A percentile compares a stretch with the other conserved stretches of the same genome.
Evolutionary conservation across 805 yeast species (phyloP).

Genomic region (Saccharomycopsis fermentans): DNA sequence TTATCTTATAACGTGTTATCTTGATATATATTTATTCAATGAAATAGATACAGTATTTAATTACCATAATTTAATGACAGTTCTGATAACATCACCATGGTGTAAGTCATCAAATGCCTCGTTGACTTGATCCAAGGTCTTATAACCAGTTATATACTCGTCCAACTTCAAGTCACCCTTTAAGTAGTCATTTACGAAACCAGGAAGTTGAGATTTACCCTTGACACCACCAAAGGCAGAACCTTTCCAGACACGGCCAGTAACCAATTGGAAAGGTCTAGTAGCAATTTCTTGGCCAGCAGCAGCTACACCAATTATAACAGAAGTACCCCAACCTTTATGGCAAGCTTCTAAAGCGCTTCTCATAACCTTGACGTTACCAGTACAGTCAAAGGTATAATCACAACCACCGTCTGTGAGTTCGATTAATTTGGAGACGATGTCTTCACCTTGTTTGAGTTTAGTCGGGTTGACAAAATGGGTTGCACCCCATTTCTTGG

Average conservation of each 20-base stretch:
- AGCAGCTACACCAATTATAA: slow-evolving; percentile 96
- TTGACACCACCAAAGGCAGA: slow-evolving; percentile 99
- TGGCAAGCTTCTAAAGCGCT: slow-evolving; percentile 94
- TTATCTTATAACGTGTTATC: too few relatives aligned
- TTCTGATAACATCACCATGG: slow-evolving; percentile 86
- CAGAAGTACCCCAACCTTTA: slow-evolving; percentile 97
- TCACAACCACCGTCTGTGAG: slow-evolving; percentile 97
- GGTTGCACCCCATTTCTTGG: slow-evolving; percentile 85
- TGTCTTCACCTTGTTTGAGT: slow-evolving; percentile 59
- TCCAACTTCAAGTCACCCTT: slow-evolving; percentile 78
- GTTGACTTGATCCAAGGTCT: slow-evolving; percentile 67
- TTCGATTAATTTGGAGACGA: slow-evolving; percentile 75
- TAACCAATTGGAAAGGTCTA: slow-evolving; percentile 97
- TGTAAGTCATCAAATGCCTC: slow-evolving; percentile 92
- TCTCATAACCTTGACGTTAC: slow-evolving; percentile 93
- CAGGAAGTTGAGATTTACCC: slow-evolving; percentile 93
- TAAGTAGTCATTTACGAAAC: slow-evolving; percentile 76
- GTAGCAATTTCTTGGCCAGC: slow-evolving; percentile 96
- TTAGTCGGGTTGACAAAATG: slow-evolving; percentile 77
- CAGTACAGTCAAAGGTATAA: slow-evolving; percentile 95
- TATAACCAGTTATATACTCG: slow-evolving; percentile 91
- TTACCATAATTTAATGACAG: slow-evolving; percentile 49
- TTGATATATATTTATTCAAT: too few relatives aligned
- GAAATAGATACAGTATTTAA: background rate
- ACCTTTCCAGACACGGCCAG: slow-evolving; percentile 98